These are phyloP conservation scores for Polymyxa betae DNA, from an alignment of 208 protist genomes.

Conservation along the genomic window DNA sequence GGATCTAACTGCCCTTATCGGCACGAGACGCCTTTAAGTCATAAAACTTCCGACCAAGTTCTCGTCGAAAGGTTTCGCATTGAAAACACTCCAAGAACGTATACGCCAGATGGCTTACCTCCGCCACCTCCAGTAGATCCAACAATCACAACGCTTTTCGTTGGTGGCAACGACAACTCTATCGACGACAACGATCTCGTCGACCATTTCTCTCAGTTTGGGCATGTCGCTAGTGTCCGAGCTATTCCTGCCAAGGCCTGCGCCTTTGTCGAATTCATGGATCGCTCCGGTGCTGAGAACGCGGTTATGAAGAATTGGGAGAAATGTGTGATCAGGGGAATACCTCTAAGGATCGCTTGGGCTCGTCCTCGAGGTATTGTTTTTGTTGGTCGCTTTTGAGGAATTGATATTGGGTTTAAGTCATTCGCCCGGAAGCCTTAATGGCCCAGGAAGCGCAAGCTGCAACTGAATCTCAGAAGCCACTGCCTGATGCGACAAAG, in stretches of 20 bases:
- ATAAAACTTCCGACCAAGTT: neutral
- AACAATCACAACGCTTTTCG: constrained; percentile 53
- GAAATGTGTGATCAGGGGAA: constrained; percentile 26
- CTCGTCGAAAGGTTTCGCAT: constrained; percentile 43
- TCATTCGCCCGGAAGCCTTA: no score
- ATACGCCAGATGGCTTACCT: neutral
- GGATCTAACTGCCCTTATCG: constrained; percentile 27
- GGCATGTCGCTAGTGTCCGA: constrained; percentile 35
- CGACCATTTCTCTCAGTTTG: neutral
- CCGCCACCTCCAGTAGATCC: constrained; percentile 13
- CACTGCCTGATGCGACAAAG: neutral
- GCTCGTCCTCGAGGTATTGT: constrained; percentile 37
- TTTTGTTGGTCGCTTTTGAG: neutral
- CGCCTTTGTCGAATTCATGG: constrained; percentile 52
- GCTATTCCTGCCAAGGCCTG: neutral
- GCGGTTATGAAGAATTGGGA: neutral
- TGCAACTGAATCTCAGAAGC: no score
- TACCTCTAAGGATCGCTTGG: constrained; percentile 5
- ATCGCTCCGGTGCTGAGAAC: neutral
- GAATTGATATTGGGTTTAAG: no score
- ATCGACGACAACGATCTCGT: constrained; percentile 44
- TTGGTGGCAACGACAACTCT: constrained; percentile 53
- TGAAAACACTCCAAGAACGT: neutral
- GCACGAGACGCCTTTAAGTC: neutral
- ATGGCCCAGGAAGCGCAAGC: no score